Evolutionary conservation across 306 rosid genomes (phyloP).

Genomic region (Cicer judaicum): DNA sequence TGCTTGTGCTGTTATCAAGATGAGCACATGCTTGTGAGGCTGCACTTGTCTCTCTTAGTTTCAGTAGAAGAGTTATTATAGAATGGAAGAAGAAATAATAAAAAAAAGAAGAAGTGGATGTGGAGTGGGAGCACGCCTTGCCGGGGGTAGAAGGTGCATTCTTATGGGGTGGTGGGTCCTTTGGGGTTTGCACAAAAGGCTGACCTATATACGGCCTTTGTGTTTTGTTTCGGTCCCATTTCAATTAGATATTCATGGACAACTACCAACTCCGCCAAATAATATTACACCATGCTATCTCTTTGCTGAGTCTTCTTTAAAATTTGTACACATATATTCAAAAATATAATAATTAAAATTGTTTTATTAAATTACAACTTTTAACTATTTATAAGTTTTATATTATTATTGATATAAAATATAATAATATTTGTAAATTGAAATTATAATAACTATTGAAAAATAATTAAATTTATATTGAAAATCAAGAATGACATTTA

Average conservation of each 20-base stretch:
- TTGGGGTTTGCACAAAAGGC: slow-evolving; percentile 60
- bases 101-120: slow-evolving; percentile 41
- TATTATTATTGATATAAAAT: too few relatives aligned
- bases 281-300: too few relatives aligned
- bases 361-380: too few relatives aligned
- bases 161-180: slow-evolving; percentile 91
- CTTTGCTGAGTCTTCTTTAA: too few relatives aligned
- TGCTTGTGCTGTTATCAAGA: slow-evolving; percentile 19
- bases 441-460: too few relatives aligned
- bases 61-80: background rate
- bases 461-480: too few relatives aligned
- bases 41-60: slow-evolving; percentile 20
- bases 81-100: background rate
- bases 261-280: background rate
- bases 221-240: slow-evolving; percentile 61
- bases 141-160: slow-evolving; percentile 79
- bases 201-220: slow-evolving; percentile 49
- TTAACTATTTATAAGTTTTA: too few relatives aligned
- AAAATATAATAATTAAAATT: too few relatives aligned
- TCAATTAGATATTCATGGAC: slow-evolving; percentile 42
- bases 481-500: too few relatives aligned
- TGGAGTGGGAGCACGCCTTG: slow-evolving; percentile 87
- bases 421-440: too few relatives aligned
- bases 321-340: too few relatives aligned
- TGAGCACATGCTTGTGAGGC: slow-evolving; percentile 43